phyloP scores from a whole-genome alignment of 202 grass and related monocot species.

The Schoenoplectus triqueter region DNA sequence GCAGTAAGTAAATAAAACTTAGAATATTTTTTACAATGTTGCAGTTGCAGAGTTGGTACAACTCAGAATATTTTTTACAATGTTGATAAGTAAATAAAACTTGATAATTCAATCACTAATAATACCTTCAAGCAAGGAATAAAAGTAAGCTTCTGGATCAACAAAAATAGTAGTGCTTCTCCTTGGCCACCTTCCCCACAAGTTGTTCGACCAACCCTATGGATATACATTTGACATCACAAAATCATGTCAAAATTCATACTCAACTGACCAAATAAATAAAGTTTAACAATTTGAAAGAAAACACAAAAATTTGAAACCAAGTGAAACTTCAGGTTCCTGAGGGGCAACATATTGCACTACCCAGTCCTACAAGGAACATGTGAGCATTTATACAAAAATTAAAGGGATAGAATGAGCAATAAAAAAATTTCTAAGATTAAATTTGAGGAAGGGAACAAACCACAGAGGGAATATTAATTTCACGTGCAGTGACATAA shows the following conservation, averaged over 20 bases:
- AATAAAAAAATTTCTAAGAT: neutral
- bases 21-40: too few species aligned
- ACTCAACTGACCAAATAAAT: neutral
- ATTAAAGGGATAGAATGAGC: neutral
- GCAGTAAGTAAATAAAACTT: neutral
- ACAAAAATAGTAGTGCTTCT: slow-evolving; percentile 25
- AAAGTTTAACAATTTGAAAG: neutral
- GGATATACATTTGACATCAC: slow-evolving; percentile 20
- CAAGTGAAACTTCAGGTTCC: slow-evolving; percentile 17
- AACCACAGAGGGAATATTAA: slow-evolving; percentile 31
- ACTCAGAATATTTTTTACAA: neutral
- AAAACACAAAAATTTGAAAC: neutral
- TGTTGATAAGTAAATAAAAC: neutral
- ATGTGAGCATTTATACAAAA: neutral
- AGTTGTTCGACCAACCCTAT: slow-evolving; percentile 35
- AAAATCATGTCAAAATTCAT: too few species aligned
- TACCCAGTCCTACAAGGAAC: slow-evolving; percentile 33
- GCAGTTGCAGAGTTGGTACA: neutral
- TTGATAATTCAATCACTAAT: neutral
- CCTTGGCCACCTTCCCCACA: slow-evolving; percentile 29
- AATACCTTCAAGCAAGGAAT: slow-evolving; percentile 32
- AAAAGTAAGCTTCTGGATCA: slow-evolving; percentile 28
- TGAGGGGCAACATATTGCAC: slow-evolving; percentile 26
- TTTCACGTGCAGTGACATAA: slow-evolving; percentile 11
- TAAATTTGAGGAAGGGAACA: slow-evolving; percentile 12